phyloP scores from a whole-genome alignment of 176 grass and related monocot species.

The Musa acuminata region DNA sequence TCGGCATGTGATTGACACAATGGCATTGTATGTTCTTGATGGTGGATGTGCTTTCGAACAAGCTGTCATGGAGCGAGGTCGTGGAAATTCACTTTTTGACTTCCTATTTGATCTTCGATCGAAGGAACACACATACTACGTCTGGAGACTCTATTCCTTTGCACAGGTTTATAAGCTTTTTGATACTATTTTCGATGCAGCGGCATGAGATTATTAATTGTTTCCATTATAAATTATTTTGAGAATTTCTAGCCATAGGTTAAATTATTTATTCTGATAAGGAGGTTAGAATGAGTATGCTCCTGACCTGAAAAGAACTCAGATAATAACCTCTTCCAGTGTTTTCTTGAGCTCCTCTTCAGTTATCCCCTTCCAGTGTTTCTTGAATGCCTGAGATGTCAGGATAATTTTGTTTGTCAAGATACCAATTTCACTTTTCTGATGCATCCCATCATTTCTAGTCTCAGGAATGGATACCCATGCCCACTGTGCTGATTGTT shows the following conservation, averaged over 20 bases:
- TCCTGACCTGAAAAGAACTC: not conserved
- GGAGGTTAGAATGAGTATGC: not conserved
- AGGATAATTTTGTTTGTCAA: not conserved
- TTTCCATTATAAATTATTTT: not conserved
- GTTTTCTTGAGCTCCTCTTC: not conserved
- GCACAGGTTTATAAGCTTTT: slow-evolving; percentile 62
- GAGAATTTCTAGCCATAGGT: not conserved
- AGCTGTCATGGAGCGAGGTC: slow-evolving; percentile 92
- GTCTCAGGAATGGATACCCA: no score
- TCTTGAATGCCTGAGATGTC: not conserved
- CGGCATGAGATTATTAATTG: not conserved
- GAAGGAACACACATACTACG: slow-evolving; percentile 93
- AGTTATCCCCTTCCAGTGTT: not conserved
- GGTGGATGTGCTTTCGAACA: slow-evolving; percentile 99
- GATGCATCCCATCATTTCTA: not conserved
- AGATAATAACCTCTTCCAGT: not conserved
- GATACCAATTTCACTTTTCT: not conserved
- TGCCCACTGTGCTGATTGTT: no score
- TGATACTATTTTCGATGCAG: not conserved
- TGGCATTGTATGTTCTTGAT: slow-evolving; percentile 92
- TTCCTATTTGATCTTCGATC: slow-evolving; percentile 93
- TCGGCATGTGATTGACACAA: slow-evolving; percentile 83
- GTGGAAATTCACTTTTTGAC: slow-evolving; percentile 73
- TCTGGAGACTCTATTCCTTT: slow-evolving; percentile 97
- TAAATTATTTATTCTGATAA: not conserved